phyloP scores from a whole-genome alignment of 805 yeast species.

The Saccharomycopsis sp. region DNA sequence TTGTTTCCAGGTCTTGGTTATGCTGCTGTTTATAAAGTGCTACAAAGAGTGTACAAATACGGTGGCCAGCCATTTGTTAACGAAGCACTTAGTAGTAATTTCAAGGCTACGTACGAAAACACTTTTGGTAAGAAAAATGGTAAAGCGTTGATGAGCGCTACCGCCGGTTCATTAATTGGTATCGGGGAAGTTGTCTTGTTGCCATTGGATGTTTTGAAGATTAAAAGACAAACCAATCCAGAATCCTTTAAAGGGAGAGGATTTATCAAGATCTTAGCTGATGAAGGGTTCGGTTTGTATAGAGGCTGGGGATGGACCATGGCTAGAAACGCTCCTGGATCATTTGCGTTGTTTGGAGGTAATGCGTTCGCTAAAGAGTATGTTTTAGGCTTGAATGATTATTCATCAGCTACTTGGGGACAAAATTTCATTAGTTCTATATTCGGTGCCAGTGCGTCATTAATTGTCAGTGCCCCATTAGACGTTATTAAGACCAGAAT shows the following conservation, averaged over 20 bases:
- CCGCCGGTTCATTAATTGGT: conserved; percentile 96
- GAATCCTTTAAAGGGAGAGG: conserved; percentile 99
- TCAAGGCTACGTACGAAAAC: conserved; percentile 60
- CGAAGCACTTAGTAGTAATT: conserved; percentile 77
- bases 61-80: conserved; percentile 99
- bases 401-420: conserved; percentile 85
- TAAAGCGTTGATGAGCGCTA: conserved; percentile 92
- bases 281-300: conserved; percentile 90
- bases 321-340: conserved; percentile 99
- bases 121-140: conserved; percentile 91
- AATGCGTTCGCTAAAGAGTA: conserved; percentile 98
- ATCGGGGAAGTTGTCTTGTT: conserved; percentile 94
- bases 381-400: conserved; percentile 78
- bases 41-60: conserved; percentile 96
- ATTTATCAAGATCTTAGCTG: conserved; percentile 72
- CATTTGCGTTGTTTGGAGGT: conserved; percentile 96
- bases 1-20: conserved; percentile 97
- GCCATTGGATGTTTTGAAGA: conserved; percentile 94
- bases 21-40: conserved; percentile 93
- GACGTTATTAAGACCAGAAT: conserved; percentile 98
- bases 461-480: conserved; percentile 94
- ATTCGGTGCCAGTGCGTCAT: conserved; percentile 93
- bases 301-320: conserved; percentile 99
- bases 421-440: conserved; percentile 94
- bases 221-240: conserved; percentile 99